phyloP scores from a whole-genome alignment of 305 asterid genomes.

The Plantago coronopus region DNA sequence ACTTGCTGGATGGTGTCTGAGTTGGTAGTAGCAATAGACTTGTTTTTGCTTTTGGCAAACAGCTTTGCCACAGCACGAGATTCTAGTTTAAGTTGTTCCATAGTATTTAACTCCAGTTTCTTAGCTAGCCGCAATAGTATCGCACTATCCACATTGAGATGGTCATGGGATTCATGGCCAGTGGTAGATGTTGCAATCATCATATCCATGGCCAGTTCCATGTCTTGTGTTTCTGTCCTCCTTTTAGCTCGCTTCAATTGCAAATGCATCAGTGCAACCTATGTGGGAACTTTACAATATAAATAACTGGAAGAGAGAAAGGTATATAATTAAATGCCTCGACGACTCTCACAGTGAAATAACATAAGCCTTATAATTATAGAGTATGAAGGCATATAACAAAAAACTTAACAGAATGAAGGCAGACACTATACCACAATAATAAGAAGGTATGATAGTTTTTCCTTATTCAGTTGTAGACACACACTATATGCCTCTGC shows the following conservation, averaged over 20 bases:
- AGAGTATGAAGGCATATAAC: no score
- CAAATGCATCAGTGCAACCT: slow-evolving; percentile 63
- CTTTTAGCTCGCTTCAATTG: slow-evolving; percentile 52
- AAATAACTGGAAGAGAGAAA: no score
- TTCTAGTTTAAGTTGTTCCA: slow-evolving; percentile 44
- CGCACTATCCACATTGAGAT: slow-evolving; percentile 46
- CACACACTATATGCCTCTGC: no score
- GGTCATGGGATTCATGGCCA: slow-evolving; percentile 18
- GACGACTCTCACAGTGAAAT: no score
- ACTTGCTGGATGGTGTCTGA: slow-evolving; percentile 34
- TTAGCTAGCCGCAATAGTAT: slow-evolving; percentile 49
- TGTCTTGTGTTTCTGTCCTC: slow-evolving; percentile 55
- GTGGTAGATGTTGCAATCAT: slow-evolving; percentile 48
- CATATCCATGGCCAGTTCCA: slow-evolving; percentile 69
- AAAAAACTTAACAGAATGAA: no score
- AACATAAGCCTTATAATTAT: no score
- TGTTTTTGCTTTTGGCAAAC: slow-evolving; percentile 23
- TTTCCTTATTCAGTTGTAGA: no score
- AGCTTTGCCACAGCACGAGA: slow-evolving; percentile 42
- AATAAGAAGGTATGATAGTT: no score
- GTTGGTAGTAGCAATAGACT: slow-evolving; percentile 6
- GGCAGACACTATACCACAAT: no score
- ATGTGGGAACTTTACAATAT: no score
- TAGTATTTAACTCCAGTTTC: slow-evolving; percentile 45
- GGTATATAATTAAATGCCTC: no score